Percentiles rank a stretch among this genome's conserved stretches.
Conservation (phyloP, 108 stramenopile genomes). For the Fragilariopsis cylindrus region DNA sequence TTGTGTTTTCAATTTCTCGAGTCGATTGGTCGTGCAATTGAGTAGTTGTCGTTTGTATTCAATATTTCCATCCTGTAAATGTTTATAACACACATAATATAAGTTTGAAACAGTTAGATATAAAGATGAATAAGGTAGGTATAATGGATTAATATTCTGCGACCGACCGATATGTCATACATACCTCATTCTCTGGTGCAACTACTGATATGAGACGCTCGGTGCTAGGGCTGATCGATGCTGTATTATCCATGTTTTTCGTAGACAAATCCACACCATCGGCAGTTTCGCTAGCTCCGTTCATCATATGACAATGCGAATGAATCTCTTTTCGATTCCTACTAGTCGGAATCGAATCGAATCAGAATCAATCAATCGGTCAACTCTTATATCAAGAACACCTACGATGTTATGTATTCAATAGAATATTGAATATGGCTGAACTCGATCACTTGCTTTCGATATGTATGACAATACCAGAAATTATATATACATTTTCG, state of each 20-base stretch:
- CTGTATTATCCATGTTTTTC: no score
- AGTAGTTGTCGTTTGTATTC: slow-evolving; percentile 89
- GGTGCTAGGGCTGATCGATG: slow-evolving; percentile 6
- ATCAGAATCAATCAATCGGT: no score
- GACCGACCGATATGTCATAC: neutral
- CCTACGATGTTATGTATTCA: no score
- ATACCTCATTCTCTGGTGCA: slow-evolving; percentile 40
- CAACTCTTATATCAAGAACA: no score
- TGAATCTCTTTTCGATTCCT: no score
- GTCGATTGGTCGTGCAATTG: slow-evolving; percentile 50
- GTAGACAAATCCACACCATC: neutral
- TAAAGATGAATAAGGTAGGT: neutral
- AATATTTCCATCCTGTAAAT: slow-evolving; percentile 56
- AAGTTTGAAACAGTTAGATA: neutral
- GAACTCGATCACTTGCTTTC: no score
- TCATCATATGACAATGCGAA: neutral
- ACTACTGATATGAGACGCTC: slow-evolving; percentile 37
- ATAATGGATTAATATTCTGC: neutral
- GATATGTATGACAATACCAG: no score
- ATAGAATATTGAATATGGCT: no score
- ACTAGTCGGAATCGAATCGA: no score
- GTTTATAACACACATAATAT: neutral
- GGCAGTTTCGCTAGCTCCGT: neutral
- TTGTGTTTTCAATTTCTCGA: slow-evolving; percentile 83
- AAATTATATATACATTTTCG: no score